Evolutionary conservation across 1,284 basidiomycete genomes (phyloP).

Genomic region (Ganoderma lingzhi): DNA sequence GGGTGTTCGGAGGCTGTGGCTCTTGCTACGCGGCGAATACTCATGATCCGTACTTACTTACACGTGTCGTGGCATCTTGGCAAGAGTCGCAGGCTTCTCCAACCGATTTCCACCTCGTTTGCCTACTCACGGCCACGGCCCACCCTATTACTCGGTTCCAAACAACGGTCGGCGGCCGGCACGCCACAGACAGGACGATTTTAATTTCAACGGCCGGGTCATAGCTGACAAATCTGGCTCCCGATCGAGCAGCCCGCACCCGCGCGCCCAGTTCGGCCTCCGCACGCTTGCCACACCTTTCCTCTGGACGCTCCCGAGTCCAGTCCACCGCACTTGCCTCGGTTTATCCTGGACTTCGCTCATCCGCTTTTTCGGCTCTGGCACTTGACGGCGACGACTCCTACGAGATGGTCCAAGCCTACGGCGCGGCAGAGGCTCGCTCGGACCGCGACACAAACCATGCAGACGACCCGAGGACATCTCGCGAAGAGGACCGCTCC

Average conservation of each 20-base stretch:
- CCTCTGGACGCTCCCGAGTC: slow-evolving; percentile 16
- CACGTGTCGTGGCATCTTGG: slow-evolving; percentile 5
- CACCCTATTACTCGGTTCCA: background rate
- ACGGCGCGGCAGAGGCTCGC: slow-evolving; percentile 55
- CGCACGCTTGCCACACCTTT: slow-evolving; percentile 11
- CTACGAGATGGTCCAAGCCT: slow-evolving; percentile 70
- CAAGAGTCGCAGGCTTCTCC: background rate
- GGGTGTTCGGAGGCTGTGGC: slow-evolving; percentile 14
- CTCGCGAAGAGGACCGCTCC: slow-evolving; percentile 55
- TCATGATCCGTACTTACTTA: background rate
- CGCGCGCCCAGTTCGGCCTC: slow-evolving; percentile 23
- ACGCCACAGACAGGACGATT: background rate
- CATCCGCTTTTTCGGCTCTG: slow-evolving; percentile 23
- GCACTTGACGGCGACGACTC: slow-evolving; percentile 39
- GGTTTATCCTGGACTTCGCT: slow-evolving; percentile 23
- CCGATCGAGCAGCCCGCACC: slow-evolving; percentile 16
- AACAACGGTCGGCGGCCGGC: background rate
- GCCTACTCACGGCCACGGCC: background rate
- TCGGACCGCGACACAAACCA: slow-evolving; percentile 23
- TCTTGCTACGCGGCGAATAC: slow-evolving; percentile 1
- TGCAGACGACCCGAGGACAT: slow-evolving; percentile 27
- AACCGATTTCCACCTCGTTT: background rate
- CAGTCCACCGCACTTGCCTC: slow-evolving; percentile 28
- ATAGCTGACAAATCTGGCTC: slow-evolving; percentile 32
- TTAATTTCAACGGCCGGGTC: background rate